Evolutionary conservation across 78 protist species (phyloP), one percentile per base, ranked within the genome.

Genomic region (Dictyostelium purpureum): DNA sequence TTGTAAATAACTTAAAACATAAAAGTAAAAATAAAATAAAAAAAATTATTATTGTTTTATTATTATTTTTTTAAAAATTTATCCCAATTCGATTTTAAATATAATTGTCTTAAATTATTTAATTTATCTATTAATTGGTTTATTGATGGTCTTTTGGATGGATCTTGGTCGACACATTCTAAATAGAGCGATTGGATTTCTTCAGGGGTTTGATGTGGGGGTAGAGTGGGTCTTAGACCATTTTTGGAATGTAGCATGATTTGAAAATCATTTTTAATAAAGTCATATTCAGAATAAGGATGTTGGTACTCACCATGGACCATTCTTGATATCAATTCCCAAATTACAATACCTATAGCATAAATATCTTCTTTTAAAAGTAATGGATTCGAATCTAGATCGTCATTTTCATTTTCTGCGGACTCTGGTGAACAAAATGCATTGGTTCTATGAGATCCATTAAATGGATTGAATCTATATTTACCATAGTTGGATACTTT

Each of bases 351-450:
- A 52, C 90, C 96, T 16, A 94, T 63, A 1, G 93, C 75, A 56
- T 78, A 94, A 24, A 94, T 79, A 35, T 94, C 96, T 0, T 73
- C 61, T 52, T 94, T 92, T 4, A 26, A 24, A 16, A 87, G 18
- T 35, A 70, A 74, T 31, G 43, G 63, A n/a, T n/a, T n/a, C n/a
- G n/a, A n/a, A 7, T 74, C 92, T 37, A 33, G 45, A n/a, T n/a
- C n/a, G 10, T 59, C 59, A 6, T 76, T 66, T 33, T 78, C 40
- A 24, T 47, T 52, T 21, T 66, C 65, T 16, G 71, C 66, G 16
- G 87, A 69, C 70, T 82, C 92, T 31, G 96, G 96, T 7, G 94
- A 78, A 54, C 88, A 79, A 54, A 69, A 79, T 28, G 96, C 88
- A 49, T 79, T 28, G 3, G 96, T 87, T 31, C 94, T 94, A 31